Evolutionary conservation across 768 basidiomycete genomes (phyloP).

Genomic region (Cystofilobasidium bisporidii): DNA sequence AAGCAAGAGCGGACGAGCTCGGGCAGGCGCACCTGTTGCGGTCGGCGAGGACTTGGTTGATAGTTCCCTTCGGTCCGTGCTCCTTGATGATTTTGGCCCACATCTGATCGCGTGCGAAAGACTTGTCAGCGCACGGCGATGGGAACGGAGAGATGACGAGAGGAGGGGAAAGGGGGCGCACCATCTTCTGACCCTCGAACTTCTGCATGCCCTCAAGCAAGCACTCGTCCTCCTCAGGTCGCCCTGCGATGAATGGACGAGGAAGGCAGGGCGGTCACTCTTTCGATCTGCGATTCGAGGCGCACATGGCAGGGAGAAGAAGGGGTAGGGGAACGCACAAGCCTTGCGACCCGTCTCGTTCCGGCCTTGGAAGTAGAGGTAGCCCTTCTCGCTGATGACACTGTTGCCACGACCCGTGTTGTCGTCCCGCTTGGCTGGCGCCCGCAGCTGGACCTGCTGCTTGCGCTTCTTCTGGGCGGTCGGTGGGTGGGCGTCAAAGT

Average conservation of each 20-base stretch:
- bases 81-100: background rate
- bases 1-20: background rate
- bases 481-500: too few relatives aligned
- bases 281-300: background rate
- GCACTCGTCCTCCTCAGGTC: background rate
- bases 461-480: too few relatives aligned
- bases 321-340: background rate
- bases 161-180: too few relatives aligned
- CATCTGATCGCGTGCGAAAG: background rate
- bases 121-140: too few relatives aligned
- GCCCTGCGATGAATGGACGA: background rate
- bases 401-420: background rate
- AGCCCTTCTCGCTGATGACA: background rate
- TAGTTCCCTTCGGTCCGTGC: background rate
- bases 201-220: background rate
- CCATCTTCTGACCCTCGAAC: background rate
- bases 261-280: background rate
- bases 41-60: background rate
- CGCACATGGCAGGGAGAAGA: background rate
- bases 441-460: too few relatives aligned
- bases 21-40: background rate
- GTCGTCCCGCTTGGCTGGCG: background rate
- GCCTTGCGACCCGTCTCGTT: background rate
- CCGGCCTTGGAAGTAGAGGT: conserved; percentile 1
- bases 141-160: too few relatives aligned